Evolutionary conservation across 371 early-diverging fungal genomes (phyloP), one percentile per base, ranked within the genome.

Genomic region (Zancudomyces culisetae): DNA sequence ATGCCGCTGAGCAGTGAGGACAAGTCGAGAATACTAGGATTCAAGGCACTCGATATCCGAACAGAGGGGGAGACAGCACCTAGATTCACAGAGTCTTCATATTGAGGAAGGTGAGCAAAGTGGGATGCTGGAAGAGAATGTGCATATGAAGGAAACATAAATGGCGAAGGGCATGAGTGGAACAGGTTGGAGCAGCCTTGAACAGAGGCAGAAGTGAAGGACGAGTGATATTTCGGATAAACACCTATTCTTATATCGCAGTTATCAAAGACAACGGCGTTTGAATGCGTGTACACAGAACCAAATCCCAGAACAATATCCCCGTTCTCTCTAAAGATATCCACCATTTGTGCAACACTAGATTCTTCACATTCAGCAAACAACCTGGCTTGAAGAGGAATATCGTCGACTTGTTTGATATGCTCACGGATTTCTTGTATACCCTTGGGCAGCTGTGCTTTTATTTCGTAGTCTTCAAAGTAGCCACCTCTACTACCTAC

Each of bases 281-380:
- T 95, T 27, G 79, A 64, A 43, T 79, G 77, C 56, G 87, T 85
- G 28, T 95, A 64, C 0, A 90, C 84, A 60, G 87, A 90, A 4
- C 97, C 98, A 51, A 98, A 78, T 59, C 83, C 87, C 60, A 88
- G 88, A 1, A 90, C 96, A 0, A 94, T 88, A 59, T 96, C 96
- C 30, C 95, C 97, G 60, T 95, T 77, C 57, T 94, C 94, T 63
- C 90, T 94, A 61, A 92, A 95, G 6, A 96, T 88, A 27, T 79
- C 68, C 24, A 95, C 80, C 96, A 96, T 96, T 57, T 93, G 93
- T 21, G 72, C 73, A 20, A 81, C 84, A 1, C 89, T 73, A 0
- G 70, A 68, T 0, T 87, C 80, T 0, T 78, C 71, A 57, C 91
- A 90, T 60, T 96, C 96, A 15, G 98, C 96, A 77, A 98, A 98